Evolutionary conservation across 1,139 yeast species (phyloP), one percentile per base, ranked within the genome.

Genomic region (Zygoascus hellenicus): DNA sequence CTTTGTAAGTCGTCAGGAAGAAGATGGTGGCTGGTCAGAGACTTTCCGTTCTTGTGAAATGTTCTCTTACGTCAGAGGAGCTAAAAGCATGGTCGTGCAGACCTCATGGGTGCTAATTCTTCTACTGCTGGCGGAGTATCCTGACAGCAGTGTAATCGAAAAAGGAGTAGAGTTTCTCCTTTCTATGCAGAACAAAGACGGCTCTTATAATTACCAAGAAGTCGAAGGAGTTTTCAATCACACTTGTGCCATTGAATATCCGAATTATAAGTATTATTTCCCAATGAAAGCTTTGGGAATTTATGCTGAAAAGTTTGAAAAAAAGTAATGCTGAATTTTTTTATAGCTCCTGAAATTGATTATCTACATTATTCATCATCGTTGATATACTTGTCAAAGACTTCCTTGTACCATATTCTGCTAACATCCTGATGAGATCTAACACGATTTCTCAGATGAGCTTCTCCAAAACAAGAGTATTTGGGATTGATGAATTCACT

Each of bases 21-120:
- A 66, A 3, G 98, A 92, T 64, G 99, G 98, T 16, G 98, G 98
- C 0, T 94, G 98, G 98, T 87, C 95, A 46, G 99, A 94, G 64
- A 64, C 65, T 47, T 68, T 71, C 56, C 54, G 73, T 39, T 62
- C 94, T 1, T 83, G 92, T 60, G 97, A 90, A 62, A 76, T 87
- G 0, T 94, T 84, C 56, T 71, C 83, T 0, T 94, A 90, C 65
- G 86, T 92, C 2, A 74, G 76, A 33, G 76, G 78, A 17, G 76
- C 75, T 11, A 63, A 73, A 45, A 81, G 96, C 1, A 75, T 83
- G 50, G 83, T 83, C 0, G 96, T 92, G 0, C 97, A 90, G 63
- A 89, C 97, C 0, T 77, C 97, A 0, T 94, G 98, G 98, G 95
- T 85, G 1, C 61, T 86, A 7, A 86, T 92, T 55, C 95, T 92